These are phyloP conservation scores for Kazachstania kunashirensis DNA, from an alignment of 805 yeast genomes.

Conservation along the genomic window DNA sequence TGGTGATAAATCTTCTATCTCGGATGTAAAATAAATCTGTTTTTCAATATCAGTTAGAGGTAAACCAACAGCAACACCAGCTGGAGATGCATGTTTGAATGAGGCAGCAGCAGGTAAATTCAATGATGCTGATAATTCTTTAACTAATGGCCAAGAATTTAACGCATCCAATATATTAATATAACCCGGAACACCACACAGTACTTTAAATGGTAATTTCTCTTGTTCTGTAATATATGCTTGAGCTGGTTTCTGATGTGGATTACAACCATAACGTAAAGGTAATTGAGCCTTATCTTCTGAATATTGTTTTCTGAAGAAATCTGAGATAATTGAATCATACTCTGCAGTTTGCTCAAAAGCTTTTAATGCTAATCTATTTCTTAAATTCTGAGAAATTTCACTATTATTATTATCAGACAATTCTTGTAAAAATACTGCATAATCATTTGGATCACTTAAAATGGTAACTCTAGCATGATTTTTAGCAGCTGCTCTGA, in stretches of 20 bases:
- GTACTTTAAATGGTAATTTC: conserved; percentile 84
- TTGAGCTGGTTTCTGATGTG: conserved; percentile 99
- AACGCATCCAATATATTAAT: conserved; percentile 93
- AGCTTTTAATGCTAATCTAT: conserved; percentile 86
- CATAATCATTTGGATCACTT: conserved; percentile 90
- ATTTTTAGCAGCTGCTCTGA: conserved; percentile 98
- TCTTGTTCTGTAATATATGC: conserved; percentile 81
- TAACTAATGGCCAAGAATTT: conserved; percentile 97
- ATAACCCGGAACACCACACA: conserved; percentile 94
- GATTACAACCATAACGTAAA: conserved; percentile 96
- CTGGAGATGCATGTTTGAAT: conserved; percentile 97
- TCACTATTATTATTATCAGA: conserved; percentile 43
- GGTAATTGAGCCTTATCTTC: conserved; percentile 86
- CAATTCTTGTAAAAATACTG: conserved; percentile 76
- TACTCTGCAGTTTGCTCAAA: conserved; percentile 98
- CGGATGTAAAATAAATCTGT: conserved; percentile 89
- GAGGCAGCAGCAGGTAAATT: conserved; percentile 98
- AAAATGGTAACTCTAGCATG: conserved; percentile 92
- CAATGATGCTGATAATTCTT: conserved; percentile 88
- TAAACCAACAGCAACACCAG: conserved; percentile 96
- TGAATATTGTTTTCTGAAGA: conserved; percentile 93
- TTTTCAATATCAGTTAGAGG: conserved; percentile 88
- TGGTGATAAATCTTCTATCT: conserved; percentile 90
- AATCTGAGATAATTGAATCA: conserved; percentile 91
- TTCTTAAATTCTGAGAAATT: conserved; percentile 62